Percentiles rank a stretch among this genome's conserved stretches.
Conservation (phyloP, 139 green algal species). For the Chlorella sorokiniana region DNA sequence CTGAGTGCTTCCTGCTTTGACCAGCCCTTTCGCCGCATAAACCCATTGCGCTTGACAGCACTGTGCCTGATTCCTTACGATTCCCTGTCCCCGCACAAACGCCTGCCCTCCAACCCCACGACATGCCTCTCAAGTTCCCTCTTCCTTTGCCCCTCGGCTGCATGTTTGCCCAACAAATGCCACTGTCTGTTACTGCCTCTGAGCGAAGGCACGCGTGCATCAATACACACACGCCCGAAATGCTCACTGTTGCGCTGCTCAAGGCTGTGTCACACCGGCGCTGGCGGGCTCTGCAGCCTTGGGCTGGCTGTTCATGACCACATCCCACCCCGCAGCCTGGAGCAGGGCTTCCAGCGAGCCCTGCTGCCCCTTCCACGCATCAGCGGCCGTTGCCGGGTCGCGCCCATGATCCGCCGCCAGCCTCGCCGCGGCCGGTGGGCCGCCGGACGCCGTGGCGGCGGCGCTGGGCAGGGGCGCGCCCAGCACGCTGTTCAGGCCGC, state of each 20-base stretch:
- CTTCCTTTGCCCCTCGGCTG: too few species aligned
- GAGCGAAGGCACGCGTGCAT: too few species aligned
- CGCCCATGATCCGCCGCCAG: not conserved
- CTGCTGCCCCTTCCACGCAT: not conserved
- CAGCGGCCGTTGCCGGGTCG: not conserved
- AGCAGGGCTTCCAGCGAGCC: not conserved
- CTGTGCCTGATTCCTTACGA: not conserved
- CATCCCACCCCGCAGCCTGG: not conserved
- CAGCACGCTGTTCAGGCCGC: not conserved
- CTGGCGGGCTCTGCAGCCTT: not conserved
- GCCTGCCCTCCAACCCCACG: too few species aligned
- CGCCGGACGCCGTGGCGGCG: not conserved
- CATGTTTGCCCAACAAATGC: too few species aligned
- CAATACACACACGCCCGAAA: too few species aligned
- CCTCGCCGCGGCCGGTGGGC: not conserved
- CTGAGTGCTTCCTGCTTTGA: too few species aligned
- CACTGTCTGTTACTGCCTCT: too few species aligned
- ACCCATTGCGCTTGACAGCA: too few species aligned
- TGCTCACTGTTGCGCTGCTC: not conserved
- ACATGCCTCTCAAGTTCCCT: too few species aligned
- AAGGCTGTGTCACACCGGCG: not conserved
- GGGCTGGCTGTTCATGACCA: not conserved
- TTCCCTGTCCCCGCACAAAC: not conserved
- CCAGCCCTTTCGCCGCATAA: too few species aligned
- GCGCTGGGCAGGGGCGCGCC: not conserved